A percentile compares a stretch with the other conserved stretches of the same genome.
Evolutionary conservation across 441 rosid species (phyloP).

Genomic region (Croton setiger): DNA sequence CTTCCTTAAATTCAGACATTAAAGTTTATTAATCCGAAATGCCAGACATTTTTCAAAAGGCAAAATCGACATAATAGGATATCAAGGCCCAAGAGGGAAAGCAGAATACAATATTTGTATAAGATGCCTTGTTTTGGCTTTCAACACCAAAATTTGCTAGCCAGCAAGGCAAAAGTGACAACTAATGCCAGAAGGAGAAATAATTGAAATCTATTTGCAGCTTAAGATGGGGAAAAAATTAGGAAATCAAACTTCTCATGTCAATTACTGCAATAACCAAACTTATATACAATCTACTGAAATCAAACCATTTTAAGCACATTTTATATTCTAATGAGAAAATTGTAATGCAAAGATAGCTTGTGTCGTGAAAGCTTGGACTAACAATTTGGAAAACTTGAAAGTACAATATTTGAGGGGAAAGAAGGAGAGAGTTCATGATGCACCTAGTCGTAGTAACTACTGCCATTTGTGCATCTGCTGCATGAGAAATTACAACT

Average conservation of each 20-base stretch:
- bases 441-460: conserved; percentile 36
- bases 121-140: background rate
- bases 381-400: background rate
- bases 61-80: background rate
- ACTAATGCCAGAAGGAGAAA: background rate
- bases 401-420: background rate
- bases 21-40: background rate
- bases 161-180: background rate
- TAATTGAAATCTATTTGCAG: background rate
- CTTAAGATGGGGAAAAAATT: background rate
- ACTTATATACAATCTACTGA: background rate
- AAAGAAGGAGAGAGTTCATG: background rate
- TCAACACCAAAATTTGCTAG: background rate
- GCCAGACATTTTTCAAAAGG: background rate
- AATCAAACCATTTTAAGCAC: background rate
- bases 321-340: background rate
- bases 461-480: conserved; percentile 29
- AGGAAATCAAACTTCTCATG: background rate
- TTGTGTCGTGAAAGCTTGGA: background rate
- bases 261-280: background rate
- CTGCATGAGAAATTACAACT: conserved; percentile 19
- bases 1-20: background rate
- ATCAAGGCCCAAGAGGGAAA: background rate
- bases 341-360: background rate
- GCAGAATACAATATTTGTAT: background rate